These are phyloP conservation scores for Geranium incanum DNA, from an alignment of 441 rosid species.

Conservation along the genomic window DNA sequence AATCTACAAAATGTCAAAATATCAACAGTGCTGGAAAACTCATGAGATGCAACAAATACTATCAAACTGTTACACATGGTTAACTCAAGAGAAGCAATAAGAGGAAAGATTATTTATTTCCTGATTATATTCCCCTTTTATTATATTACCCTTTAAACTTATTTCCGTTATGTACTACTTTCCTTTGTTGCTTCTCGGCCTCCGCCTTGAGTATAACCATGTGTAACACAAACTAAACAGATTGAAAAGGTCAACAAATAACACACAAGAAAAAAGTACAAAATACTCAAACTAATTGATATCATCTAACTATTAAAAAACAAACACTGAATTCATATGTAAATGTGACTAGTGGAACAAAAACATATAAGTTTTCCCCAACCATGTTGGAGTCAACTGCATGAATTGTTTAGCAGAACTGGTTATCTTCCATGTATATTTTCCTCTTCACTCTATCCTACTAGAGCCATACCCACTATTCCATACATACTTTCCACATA, in stretches of 20 bases:
- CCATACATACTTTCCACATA: too few species aligned
- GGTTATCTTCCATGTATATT: neutral
- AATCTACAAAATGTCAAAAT: constrained; percentile 8
- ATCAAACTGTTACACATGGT: neutral
- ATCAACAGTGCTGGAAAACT: neutral
- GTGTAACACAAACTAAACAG: too few species aligned
- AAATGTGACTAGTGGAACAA: neutral
- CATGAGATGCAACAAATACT: neutral
- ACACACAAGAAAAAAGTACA: neutral
- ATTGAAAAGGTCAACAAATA: neutral
- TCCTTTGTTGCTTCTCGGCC: too few species aligned
- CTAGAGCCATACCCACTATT: too few species aligned
- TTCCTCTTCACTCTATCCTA: neutral
- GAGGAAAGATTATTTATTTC: too few species aligned
- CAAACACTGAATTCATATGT: neutral
- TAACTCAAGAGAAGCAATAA: too few species aligned
- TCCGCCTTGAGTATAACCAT: too few species aligned
- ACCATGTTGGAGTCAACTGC: neutral
- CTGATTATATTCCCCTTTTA: too few species aligned
- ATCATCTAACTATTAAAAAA: neutral
- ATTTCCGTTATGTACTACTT: too few species aligned
- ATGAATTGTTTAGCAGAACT: neutral
- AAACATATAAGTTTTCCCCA: neutral
- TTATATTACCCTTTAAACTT: too few species aligned
- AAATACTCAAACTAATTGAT: neutral